Evolutionary conservation across 129 eudicot genomes (phyloP), one percentile per base, ranked within the genome.

Genomic region (Centrapalus pauciflorus): DNA sequence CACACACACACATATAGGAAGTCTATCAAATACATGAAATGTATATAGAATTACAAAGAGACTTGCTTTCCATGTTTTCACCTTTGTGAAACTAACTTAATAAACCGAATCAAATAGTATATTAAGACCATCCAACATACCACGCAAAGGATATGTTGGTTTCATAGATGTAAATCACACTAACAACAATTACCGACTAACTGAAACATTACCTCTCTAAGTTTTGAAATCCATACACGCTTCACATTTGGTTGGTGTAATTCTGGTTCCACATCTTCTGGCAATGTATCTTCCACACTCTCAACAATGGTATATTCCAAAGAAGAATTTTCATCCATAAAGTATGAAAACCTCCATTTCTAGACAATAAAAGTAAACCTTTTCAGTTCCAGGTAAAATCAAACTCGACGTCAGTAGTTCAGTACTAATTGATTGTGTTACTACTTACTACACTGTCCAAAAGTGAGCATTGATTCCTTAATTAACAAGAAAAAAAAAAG

Each of bases 331-430:
- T 76, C 82, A 21, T 72, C 45, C 67, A 73, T 79, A 64, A 85
- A 81, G 70, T 80, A 85, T 34, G 75, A 78, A 56, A 81, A 45
- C 32, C 73, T 79, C 82, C 82, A 78, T 24, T 64, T 85, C 87
- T 78, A 55, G 80, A 81, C 27, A 9, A 56, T 27, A 55, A 54
- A 11, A 66, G 11, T 26, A 43, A 66, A 62, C 33, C 20, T 51
- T 14, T 27, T 46, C 20, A 32, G 46, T 34, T 50, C n/a, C 69
- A 29, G 28, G 35, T 11, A 33, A 51, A 12, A 43, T 61, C 34
- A 64, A 58, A 11, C 23, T 26, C 7, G 4, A 26, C 26, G 25
- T 9, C 7, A 21, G 41, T 27, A 45, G 27, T 52, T 9, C 7
- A 21, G 41, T 27, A 45, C 35, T 52, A 41, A 57, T 24, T 4